These are phyloP conservation scores for Galerina marginata DNA, from an alignment of 768 basidiomycete species.

Conservation along the genomic window DNA sequence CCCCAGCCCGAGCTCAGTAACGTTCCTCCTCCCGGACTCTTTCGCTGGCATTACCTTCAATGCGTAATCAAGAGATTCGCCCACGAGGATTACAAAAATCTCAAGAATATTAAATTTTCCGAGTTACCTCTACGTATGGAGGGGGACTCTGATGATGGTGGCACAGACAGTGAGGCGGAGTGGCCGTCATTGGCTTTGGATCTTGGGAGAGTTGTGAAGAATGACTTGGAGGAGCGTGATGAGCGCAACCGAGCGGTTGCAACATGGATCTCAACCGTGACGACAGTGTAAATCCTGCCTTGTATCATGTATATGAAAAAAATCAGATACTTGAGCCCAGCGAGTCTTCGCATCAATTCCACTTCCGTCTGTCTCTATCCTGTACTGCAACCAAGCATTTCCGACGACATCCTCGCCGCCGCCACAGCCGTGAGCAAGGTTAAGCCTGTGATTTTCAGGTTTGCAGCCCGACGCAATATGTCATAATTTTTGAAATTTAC, in stretches of 20 bases:
- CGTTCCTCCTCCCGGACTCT: conserved; percentile 2
- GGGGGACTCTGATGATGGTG: conserved; percentile 2
- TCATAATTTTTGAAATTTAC: too few relatives aligned
- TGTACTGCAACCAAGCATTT: too few relatives aligned
- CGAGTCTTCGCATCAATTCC: too few relatives aligned
- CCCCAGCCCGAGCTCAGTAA: conserved; percentile 1
- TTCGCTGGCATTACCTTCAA: conserved; percentile 10
- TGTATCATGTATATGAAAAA: neutral
- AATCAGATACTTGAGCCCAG: too few relatives aligned
- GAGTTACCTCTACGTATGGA: too few relatives aligned
- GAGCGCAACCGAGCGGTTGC: conserved; percentile 6
- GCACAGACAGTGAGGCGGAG: conserved; percentile 5
- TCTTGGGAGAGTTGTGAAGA: conserved; percentile 3
- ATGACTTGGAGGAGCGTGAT: conserved; percentile 1
- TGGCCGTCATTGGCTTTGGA: too few relatives aligned
- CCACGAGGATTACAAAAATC: too few relatives aligned
- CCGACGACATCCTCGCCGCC: too few relatives aligned
- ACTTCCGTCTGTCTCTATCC: too few relatives aligned
- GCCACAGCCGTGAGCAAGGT: too few relatives aligned
- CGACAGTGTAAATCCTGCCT: neutral
- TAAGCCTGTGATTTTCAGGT: too few relatives aligned
- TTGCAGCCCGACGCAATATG: too few relatives aligned
- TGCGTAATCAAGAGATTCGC: conserved; percentile 2
- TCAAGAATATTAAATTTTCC: neutral
- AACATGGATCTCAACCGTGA: conserved; percentile 2